phyloP scores from a whole-genome alignment of 768 basidiomycete species.

The Suillus subalutaceus region DNA sequence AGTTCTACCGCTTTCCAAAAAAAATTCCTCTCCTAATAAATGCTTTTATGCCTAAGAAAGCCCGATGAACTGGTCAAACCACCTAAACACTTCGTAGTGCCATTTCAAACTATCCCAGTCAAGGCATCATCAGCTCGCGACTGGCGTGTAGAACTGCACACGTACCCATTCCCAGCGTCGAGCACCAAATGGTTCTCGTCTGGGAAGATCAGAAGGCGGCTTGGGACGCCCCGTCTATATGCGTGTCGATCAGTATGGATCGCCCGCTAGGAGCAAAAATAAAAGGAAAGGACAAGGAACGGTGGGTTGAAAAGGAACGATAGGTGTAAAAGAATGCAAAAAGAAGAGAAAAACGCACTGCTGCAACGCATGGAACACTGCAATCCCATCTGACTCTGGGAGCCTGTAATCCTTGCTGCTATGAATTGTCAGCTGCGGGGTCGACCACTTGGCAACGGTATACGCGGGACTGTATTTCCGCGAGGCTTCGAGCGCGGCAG shows the following conservation, averaged over 20 bases:
- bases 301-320: background rate
- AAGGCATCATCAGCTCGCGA: background rate
- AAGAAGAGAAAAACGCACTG: conserved; percentile 53
- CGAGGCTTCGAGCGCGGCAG: conserved; percentile 52
- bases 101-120: conserved; percentile 70
- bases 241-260: conserved; percentile 9
- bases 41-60: conserved; percentile 7
- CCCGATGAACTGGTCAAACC: conserved; percentile 77
- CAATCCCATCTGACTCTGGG: conserved; percentile 83
- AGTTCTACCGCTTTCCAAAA: background rate
- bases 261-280: background rate
- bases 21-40: too few species aligned
- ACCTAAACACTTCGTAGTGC: conserved; percentile 93
- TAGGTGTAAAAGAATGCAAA: background rate
- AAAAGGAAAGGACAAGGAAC: background rate
- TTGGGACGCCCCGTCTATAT: conserved; percentile 66
- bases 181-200: conserved; percentile 94
- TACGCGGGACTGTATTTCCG: conserved; percentile 79
- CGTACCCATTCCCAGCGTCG: conserved; percentile 74
- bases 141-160: background rate
- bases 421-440: conserved; percentile 84
- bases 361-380: conserved; percentile 83
- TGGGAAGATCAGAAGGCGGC: conserved; percentile 81
- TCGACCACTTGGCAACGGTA: conserved; percentile 83
- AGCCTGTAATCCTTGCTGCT: conserved; percentile 89